Evolutionary conservation across 2,329 filamentous ascomycete genomes (phyloP), one percentile per base, ranked within the genome.

Genomic region (Cercospora janseana): DNA sequence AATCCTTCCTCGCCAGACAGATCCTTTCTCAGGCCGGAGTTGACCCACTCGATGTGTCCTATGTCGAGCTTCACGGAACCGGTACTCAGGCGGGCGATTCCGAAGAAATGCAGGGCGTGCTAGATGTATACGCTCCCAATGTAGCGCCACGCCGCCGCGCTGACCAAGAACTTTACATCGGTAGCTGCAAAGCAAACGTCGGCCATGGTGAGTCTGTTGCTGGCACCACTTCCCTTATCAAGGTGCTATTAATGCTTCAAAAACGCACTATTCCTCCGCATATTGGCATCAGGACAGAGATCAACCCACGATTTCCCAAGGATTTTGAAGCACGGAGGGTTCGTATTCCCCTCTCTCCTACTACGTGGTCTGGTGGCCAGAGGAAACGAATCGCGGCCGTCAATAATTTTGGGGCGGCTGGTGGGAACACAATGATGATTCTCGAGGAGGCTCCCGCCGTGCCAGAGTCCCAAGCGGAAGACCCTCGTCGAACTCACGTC

Each of bases 381-480:
- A n/a, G n/a, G n/a, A n/a, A n/a, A n/a, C n/a, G n/a, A n/a, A n/a
- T n/a, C 12, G 9, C 49, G 40, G 10, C 51, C 6, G 45, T 72
- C 21, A 71, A 70, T 56, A 71, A 69, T 49, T 72, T 70, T 51
- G 56, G 62, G 27, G 69, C 69, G 2, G 63, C 67, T 6, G 69
- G 69, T 10, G 68, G 69, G 3, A 71, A 71, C 46, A 66, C 67
- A 1, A 48, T 60, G 2, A 37, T 69, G 10, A 26, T 67, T 2
- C 16, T 69, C 12, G 56, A 60, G 46, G 63, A 62, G 43, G 26
- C 45, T 55, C 54, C 59, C 4, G 10, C 16, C 18, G 37, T 49
- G 12, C 24, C n/a, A 27, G 20, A 15, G 8, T 16, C 32, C 6
- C 23, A 28, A 29, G 24, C 29, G 6, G 9, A 15, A 8, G 52